Percentiles rank a stretch among this genome's conserved stretches.
phyloP scores from a whole-genome alignment of 768 basidiomycete genomes.

The Leccinellum luteum region DNA sequence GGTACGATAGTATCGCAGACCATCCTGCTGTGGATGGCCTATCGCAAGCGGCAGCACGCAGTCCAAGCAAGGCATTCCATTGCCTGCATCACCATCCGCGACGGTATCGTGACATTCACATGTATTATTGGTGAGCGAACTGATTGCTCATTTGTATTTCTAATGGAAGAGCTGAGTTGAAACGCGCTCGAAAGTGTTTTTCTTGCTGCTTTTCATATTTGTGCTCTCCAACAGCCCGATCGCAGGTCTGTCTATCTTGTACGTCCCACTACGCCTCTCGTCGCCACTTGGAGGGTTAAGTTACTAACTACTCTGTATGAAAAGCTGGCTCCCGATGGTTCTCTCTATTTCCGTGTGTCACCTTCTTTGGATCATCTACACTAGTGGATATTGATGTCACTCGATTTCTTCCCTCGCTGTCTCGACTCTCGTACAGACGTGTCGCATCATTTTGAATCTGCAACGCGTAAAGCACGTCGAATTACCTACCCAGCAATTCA shows the following conservation, averaged over 20 bases:
- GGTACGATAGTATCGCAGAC: conserved; percentile 12
- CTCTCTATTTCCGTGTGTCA: conserved; percentile 17
- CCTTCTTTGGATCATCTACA: not conserved
- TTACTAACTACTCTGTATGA: not conserved
- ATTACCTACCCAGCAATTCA: conserved; percentile 2
- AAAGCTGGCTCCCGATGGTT: conserved; percentile 20
- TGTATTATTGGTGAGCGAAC: not conserved
- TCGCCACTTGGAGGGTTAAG: not conserved
- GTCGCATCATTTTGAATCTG: conserved; percentile 21
- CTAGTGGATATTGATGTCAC: not conserved
- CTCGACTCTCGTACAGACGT: conserved; percentile 10
- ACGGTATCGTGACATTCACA: conserved; percentile 6
- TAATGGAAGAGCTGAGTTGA: not conserved
- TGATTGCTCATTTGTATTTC: not conserved
- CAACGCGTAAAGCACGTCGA: not conserved
- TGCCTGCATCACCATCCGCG: conserved; percentile 24
- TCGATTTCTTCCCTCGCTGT: not conserved
- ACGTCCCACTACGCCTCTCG: not conserved
- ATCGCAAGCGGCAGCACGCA: conserved; percentile 8
- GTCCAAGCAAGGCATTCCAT: not conserved
- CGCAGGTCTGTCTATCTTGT: conserved; percentile 12
- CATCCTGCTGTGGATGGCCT: conserved; percentile 20
- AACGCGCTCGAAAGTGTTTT: conserved; percentile 11
- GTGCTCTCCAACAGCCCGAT: conserved; percentile 1
- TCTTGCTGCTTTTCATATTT: conserved; percentile 1